These are phyloP conservation scores for Strigomonas culicis DNA, from an alignment of 208 protist species.

Conservation along the genomic window DNA sequence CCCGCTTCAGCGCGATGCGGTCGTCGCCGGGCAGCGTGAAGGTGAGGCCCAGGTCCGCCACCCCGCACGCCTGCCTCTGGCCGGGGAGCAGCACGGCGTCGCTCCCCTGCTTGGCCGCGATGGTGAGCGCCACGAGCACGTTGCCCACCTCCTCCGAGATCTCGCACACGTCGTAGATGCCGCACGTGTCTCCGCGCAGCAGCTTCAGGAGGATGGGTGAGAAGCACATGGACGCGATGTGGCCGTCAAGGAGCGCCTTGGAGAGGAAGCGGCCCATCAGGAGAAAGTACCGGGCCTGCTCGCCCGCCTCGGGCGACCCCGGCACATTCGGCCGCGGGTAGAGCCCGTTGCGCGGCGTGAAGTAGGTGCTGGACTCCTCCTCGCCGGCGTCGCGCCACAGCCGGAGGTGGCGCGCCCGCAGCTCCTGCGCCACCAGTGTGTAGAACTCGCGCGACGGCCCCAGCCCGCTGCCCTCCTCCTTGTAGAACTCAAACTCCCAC, in stretches of 20 bases:
- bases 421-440: slow-evolving; percentile 62
- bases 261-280: slow-evolving; percentile 78
- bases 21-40: slow-evolving; percentile 81
- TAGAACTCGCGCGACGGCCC: slow-evolving; percentile 92
- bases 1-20: slow-evolving; percentile 38
- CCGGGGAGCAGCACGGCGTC: slow-evolving; percentile 28
- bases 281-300: slow-evolving; percentile 31
- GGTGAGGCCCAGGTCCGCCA: slow-evolving; percentile 64
- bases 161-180: slow-evolving; percentile 56
- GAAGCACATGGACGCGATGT: slow-evolving; percentile 69
- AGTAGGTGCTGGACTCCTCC: slow-evolving; percentile 59
- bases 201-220: slow-evolving; percentile 68
- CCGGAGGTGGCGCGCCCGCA: slow-evolving; percentile 49
- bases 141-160: slow-evolving; percentile 48
- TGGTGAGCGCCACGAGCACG: slow-evolving; percentile 42
- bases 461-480: slow-evolving; percentile 83
- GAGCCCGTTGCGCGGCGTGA: slow-evolving; percentile 41
- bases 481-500: slow-evolving; percentile 89
- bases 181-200: slow-evolving; percentile 66
- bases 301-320: slow-evolving; percentile 12
- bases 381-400: slow-evolving; percentile 61
- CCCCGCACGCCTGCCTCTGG: slow-evolving; percentile 20
- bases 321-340: slow-evolving; percentile 20
- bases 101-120: slow-evolving; percentile 13
- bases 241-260: slow-evolving; percentile 71